Evolutionary conservation across 1,139 yeast genomes (phyloP).

Genomic region (Yamadazyma triangularis): DNA sequence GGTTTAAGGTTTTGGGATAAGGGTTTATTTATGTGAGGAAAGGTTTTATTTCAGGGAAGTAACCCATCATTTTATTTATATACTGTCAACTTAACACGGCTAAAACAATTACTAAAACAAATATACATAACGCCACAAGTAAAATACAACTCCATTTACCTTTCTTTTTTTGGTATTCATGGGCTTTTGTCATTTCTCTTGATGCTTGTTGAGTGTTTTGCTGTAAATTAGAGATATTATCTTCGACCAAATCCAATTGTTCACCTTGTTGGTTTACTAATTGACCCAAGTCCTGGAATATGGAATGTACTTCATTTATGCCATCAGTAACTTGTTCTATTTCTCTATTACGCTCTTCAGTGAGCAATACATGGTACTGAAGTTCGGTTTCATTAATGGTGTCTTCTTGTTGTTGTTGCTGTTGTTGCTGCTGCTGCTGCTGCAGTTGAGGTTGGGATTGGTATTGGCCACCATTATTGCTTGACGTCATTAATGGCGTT

Average conservation of each 20-base stretch:
- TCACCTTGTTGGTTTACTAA: slow-evolving; percentile 81
- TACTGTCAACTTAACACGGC: slow-evolving; percentile 28
- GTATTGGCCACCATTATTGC: slow-evolving; percentile 1
- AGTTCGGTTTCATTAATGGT: slow-evolving; percentile 54
- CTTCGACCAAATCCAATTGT: slow-evolving; percentile 79
- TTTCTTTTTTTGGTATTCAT: slow-evolving; percentile 64
- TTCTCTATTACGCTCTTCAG: slow-evolving; percentile 71
- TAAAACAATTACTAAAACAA: slow-evolving; percentile 35
- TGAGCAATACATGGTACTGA: slow-evolving; percentile 65
- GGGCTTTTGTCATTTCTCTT: slow-evolving; percentile 65
- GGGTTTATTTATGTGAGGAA: no score
- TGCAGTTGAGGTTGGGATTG: slow-evolving; percentile 19
- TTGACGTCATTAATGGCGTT: slow-evolving; percentile 24
- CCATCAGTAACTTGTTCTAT: slow-evolving; percentile 72
- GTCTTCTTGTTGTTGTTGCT: slow-evolving; percentile 35
- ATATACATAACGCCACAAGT: slow-evolving; percentile 41
- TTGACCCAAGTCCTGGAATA: slow-evolving; percentile 74
- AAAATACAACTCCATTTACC: slow-evolving; percentile 73
- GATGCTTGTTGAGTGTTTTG: slow-evolving; percentile 68
- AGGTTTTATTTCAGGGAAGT: no score
- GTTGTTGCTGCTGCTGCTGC: slow-evolving; percentile 24
- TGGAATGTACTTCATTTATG: slow-evolving; percentile 76
- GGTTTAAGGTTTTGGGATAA: no score
- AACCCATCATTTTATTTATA: no score
- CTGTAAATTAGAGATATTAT: slow-evolving; percentile 63